These are phyloP conservation scores for Parasitella parasitica DNA, from an alignment of 371 early-diverging fungal species.

Conservation along the genomic window DNA sequence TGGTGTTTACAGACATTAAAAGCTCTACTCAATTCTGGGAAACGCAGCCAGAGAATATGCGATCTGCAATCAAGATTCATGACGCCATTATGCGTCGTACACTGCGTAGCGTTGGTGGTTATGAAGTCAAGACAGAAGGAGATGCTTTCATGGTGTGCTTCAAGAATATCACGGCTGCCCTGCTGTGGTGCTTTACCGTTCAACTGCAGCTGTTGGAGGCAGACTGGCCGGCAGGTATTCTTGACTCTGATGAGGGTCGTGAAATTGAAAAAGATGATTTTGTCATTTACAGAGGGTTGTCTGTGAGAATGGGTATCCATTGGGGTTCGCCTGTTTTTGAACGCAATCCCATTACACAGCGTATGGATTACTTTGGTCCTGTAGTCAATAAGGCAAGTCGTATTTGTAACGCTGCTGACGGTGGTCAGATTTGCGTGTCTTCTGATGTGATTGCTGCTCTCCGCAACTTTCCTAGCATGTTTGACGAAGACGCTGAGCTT, in stretches of 20 bases:
- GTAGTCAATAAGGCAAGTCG: conserved; percentile 90
- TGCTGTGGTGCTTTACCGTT: conserved; percentile 89
- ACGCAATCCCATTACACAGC: conserved; percentile 84
- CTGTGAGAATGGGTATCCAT: conserved; percentile 95
- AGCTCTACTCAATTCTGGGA: conserved; percentile 96
- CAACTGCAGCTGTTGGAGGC: conserved; percentile 81
- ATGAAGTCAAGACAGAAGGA: conserved; percentile 97
- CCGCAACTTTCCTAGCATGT: conserved; percentile 37
- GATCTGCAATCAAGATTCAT: conserved; percentile 86
- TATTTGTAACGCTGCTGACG: conserved; percentile 86
- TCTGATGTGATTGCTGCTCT: conserved; percentile 65
- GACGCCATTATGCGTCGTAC: conserved; percentile 84
- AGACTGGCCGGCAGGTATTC: conserved; percentile 92
- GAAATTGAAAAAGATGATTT: conserved; percentile 67
- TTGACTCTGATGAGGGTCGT: conserved; percentile 78
- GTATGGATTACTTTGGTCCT: conserved; percentile 97
- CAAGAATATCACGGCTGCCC: conserved; percentile 80
- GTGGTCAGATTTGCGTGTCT: conserved; percentile 85
- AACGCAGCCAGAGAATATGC: conserved; percentile 84
- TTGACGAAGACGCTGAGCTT: conserved; percentile 33
- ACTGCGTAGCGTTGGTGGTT: conserved; percentile 86
- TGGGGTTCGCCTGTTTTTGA: conserved; percentile 92
- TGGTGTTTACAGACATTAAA: conserved; percentile 96
- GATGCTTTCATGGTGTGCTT: conserved; percentile 97
- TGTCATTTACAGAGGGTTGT: conserved; percentile 83